A percentile compares a stretch with the other conserved stretches of the same genome.
phyloP scores from a whole-genome alignment of 306 rosid species.

The Senna siamea region DNA sequence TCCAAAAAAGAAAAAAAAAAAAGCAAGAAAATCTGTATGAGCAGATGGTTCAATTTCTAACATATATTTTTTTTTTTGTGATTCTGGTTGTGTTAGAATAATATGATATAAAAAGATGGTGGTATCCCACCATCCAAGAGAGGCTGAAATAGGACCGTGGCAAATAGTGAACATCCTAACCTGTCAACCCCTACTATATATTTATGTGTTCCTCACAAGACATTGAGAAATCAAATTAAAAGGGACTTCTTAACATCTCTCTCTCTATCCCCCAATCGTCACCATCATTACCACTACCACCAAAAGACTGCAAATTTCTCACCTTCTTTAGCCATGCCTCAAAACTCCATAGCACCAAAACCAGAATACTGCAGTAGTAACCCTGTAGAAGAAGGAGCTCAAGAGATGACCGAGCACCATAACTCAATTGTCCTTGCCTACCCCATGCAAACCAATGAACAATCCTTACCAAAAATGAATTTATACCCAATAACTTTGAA shows the following conservation, averaged over 20 bases:
- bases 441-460: conserved; percentile 54
- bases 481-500: conserved; percentile 78
- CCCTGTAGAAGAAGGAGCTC: conserved; percentile 38
- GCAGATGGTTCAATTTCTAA: conserved; percentile 40
- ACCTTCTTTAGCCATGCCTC: conserved; percentile 51
- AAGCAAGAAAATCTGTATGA: conserved; percentile 1
- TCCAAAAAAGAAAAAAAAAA: too few species aligned
- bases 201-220: conserved; percentile 46
- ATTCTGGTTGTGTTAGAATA: conserved; percentile 50
- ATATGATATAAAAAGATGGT: conserved; percentile 54
- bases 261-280: conserved; percentile 43
- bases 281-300: conserved; percentile 16
- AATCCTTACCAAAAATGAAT: conserved; percentile 58
- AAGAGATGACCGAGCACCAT: conserved; percentile 55
- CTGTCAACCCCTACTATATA: conserved; percentile 46
- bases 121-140: conserved; percentile 54
- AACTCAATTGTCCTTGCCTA: conserved; percentile 54
- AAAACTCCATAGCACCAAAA: conserved; percentile 60
- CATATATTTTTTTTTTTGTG: conserved; percentile 37
- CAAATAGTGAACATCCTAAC: conserved; percentile 45
- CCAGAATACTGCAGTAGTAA: conserved; percentile 44
- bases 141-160: conserved; percentile 33
- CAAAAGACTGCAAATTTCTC: conserved; percentile 32
- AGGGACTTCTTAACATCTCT: conserved; percentile 57
- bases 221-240: conserved; percentile 51